These are phyloP conservation scores for Pleurotus salmoneostramineus DNA, from an alignment of 768 basidiomycete species.

Conservation along the genomic window DNA sequence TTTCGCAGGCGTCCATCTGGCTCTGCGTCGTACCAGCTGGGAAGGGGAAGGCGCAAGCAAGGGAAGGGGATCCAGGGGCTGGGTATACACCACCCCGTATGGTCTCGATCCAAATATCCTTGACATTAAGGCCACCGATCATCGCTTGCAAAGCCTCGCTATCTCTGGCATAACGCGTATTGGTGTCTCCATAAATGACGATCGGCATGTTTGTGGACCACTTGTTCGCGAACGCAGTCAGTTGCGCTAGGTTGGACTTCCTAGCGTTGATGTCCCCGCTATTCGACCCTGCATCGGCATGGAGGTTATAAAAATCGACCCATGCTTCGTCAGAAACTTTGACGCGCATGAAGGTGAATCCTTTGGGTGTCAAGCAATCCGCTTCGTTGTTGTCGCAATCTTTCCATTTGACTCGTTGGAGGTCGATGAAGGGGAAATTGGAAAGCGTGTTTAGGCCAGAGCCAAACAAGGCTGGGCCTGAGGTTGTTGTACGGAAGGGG, in stretches of 20 bases:
- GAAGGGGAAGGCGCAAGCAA: constrained; percentile 29
- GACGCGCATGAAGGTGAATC: constrained; percentile 32
- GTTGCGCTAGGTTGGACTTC: constrained; percentile 27
- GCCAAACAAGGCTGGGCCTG: constrained; percentile 29
- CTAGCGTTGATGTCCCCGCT: constrained; percentile 27
- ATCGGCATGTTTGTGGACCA: constrained; percentile 30
- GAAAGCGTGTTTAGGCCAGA: constrained; percentile 34
- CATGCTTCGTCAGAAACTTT: constrained; percentile 26
- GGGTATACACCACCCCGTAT: constrained; percentile 22
- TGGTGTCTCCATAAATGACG: constrained; percentile 35
- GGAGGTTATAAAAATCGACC: constrained; percentile 34
- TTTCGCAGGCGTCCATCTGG: constrained; percentile 27
- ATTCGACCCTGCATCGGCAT: constrained; percentile 31
- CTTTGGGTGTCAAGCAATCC: constrained; percentile 35
- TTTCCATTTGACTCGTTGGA: constrained; percentile 25
- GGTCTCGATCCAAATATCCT: constrained; percentile 28
- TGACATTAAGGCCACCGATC: constrained; percentile 17
- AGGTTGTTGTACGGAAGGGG: constrained; percentile 30
- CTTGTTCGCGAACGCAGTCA: constrained; percentile 21
- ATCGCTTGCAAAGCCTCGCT: constrained; percentile 20
- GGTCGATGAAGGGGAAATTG: constrained; percentile 27
- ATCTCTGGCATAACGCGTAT: constrained; percentile 31
- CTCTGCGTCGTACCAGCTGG: constrained; percentile 22
- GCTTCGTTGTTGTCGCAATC: constrained; percentile 24
- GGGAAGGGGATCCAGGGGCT: constrained; percentile 17